Percentiles rank a stretch among this genome's conserved stretches.
These are phyloP conservation scores for Plectosphaerella plurivora DNA, from an alignment of 2,329 filamentous ascomycete species.

Conservation along the genomic window DNA sequence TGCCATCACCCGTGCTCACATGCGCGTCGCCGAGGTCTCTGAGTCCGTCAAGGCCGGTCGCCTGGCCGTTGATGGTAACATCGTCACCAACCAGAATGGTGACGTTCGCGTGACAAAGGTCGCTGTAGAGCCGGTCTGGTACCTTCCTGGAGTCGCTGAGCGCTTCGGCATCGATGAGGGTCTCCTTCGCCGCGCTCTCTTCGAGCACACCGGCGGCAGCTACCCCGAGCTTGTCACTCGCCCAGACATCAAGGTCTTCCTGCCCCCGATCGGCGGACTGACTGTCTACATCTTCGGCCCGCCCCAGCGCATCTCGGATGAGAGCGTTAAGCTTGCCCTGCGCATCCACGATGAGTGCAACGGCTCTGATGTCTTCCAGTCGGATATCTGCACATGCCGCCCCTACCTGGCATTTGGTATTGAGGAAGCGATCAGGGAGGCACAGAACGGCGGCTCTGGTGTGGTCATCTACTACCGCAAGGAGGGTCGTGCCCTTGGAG, in stretches of 20 bases:
- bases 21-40: slow-evolving; percentile 11
- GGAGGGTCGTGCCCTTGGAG: slow-evolving; percentile 88
- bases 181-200: slow-evolving; percentile 9
- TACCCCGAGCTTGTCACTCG: slow-evolving; percentile 13
- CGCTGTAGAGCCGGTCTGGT: slow-evolving; percentile 14
- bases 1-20: slow-evolving; percentile 11
- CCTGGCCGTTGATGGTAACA: slow-evolving; percentile 11
- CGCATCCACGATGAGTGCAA: slow-evolving; percentile 58
- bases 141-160: slow-evolving; percentile 12
- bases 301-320: slow-evolving; percentile 10
- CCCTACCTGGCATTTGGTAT: slow-evolving; percentile 97
- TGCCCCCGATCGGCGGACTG: slow-evolving; percentile 13
- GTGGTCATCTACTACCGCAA: slow-evolving; percentile 99
- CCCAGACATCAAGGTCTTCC: slow-evolving; percentile 13
- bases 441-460: slow-evolving; percentile 86
- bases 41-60: slow-evolving; percentile 8
- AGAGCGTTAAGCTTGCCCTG: slow-evolving; percentile 12
- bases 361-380: slow-evolving; percentile 94
- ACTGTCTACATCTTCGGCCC: slow-evolving; percentile 15
- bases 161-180: slow-evolving; percentile 12
- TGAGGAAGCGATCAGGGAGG: slow-evolving; percentile 94
- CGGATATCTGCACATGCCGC: slow-evolving; percentile 94
- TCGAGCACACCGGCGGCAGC: slow-evolving; percentile 13
- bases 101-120: slow-evolving; percentile 14
- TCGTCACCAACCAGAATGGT: slow-evolving; percentile 8